A percentile compares a stretch with the other conserved stretches of the same genome.
These are phyloP conservation scores for Pleurotus cornucopiae DNA, from an alignment of 768 basidiomycete species.

Conservation along the genomic window DNA sequence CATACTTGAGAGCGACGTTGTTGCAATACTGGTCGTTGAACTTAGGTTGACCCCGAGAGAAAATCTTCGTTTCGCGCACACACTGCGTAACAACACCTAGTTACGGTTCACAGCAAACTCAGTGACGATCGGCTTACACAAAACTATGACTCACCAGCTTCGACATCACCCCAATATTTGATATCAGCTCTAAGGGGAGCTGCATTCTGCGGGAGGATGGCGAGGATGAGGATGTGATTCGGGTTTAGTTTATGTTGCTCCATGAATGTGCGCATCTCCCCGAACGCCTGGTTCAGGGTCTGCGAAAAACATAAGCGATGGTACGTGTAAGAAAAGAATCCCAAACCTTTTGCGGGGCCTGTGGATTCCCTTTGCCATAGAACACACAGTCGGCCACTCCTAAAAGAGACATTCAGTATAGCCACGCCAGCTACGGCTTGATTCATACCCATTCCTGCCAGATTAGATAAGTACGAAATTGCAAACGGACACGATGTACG, in stretches of 20 bases:
- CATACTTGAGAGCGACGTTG: slow-evolving; percentile 53
- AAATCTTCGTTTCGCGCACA: slow-evolving; percentile 27
- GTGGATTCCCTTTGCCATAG: not conserved
- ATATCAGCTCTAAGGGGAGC: slow-evolving; percentile 38
- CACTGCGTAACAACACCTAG: slow-evolving; percentile 14
- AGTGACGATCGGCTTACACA: not conserved
- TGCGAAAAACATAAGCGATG: not conserved
- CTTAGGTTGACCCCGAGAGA: not conserved
- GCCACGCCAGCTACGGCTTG: too few relatives aligned
- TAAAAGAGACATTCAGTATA: not conserved
- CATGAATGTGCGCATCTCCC: not conserved
- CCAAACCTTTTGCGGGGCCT: slow-evolving; percentile 4
- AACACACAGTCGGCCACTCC: not conserved
- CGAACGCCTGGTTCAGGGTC: not conserved
- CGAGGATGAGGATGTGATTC: slow-evolving; percentile 29
- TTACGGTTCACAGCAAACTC: not conserved
- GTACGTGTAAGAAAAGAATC: not conserved
- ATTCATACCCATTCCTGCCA: slow-evolving; percentile 15
- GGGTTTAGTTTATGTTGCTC: not conserved
- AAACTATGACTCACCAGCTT: slow-evolving; percentile 33
- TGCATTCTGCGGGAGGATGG: slow-evolving; percentile 47
- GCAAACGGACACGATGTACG: too few relatives aligned
- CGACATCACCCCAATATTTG: slow-evolving; percentile 55
- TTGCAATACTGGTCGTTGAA: slow-evolving; percentile 49
- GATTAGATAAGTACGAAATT: too few relatives aligned